A percentile compares a stretch with the other conserved stretches of the same genome.
These are phyloP conservation scores for Nissolia schottii DNA, from an alignment of 306 rosid species.

Conservation along the genomic window DNA sequence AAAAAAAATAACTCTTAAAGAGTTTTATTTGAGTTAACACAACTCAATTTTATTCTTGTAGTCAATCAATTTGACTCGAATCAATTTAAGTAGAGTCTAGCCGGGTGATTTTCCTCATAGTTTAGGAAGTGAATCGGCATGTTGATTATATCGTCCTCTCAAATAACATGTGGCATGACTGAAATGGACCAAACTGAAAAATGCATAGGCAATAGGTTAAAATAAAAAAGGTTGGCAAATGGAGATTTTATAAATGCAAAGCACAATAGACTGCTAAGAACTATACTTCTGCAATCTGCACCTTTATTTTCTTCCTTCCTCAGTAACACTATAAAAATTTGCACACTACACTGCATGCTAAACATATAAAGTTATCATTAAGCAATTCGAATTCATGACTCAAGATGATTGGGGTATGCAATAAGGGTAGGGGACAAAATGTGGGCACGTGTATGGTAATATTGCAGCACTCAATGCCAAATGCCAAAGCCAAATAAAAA, in stretches of 20 bases:
- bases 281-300: not conserved
- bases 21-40: no score
- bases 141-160: slow-evolving; percentile 9
- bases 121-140: not conserved
- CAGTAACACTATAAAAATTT: not conserved
- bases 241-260: not conserved
- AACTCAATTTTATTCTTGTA: no score
- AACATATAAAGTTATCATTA: not conserved
- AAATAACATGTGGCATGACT: not conserved
- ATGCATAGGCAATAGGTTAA: not conserved
- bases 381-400: not conserved
- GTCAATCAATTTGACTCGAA: no score
- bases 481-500: not conserved
- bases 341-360: not conserved
- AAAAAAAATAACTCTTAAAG: no score
- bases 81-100: not conserved
- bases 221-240: not conserved
- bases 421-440: slow-evolving; percentile 10
- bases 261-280: not conserved
- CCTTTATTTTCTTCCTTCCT: not conserved
- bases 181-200: not conserved
- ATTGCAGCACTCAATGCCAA: slow-evolving; percentile 26
- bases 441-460: slow-evolving; percentile 18
- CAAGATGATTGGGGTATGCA: not conserved
- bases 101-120: not conserved